Evolutionary conservation across 1,139 yeast genomes (phyloP).

Genomic region (Eremothecium gossypii): DNA sequence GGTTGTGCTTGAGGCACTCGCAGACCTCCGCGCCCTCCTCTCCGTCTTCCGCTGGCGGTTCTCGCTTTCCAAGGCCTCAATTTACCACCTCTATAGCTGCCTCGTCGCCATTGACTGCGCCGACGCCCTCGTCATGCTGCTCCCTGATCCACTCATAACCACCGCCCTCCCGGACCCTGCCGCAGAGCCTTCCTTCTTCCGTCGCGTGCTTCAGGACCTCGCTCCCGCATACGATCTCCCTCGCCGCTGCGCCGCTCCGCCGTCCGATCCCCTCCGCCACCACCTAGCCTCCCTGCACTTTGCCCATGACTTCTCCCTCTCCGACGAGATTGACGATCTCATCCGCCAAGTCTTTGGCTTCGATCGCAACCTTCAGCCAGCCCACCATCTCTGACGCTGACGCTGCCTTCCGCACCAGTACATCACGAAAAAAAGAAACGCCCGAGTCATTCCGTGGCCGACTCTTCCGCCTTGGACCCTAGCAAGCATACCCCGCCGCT

Average conservation of each 20-base stretch:
- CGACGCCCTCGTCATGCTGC: constrained; percentile 15
- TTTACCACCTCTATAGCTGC: constrained; percentile 29
- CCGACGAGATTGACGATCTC: constrained; percentile 30
- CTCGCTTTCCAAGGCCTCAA: constrained; percentile 17
- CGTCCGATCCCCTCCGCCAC: not conserved
- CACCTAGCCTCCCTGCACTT: not conserved
- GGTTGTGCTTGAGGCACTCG: constrained; percentile 24
- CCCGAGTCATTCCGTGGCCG: too few species aligned
- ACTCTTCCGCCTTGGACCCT: too few species aligned
- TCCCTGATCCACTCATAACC: constrained; percentile 7
- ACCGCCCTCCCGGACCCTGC: constrained; percentile 11
- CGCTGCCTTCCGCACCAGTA: too few species aligned
- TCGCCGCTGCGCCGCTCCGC: constrained; percentile 10
- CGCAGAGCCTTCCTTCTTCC: constrained; percentile 19
- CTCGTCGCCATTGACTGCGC: constrained; percentile 25
- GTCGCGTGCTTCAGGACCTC: constrained; percentile 19
- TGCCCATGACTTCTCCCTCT: constrained; percentile 28
- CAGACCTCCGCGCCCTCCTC: constrained; percentile 23
- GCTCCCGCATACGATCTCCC: constrained; percentile 24
- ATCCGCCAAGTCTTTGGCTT: constrained; percentile 27
- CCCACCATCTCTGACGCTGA: constrained; percentile 6
- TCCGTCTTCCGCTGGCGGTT: constrained; percentile 17
- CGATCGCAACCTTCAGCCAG: constrained; percentile 9
- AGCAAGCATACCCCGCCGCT: too few species aligned
- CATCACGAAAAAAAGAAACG: too few species aligned